Percentiles rank a stretch among this genome's conserved stretches.
Conservation (phyloP, 2,329 filamentous ascomycete genomes). For the Colletotrichum navitas region DNA sequence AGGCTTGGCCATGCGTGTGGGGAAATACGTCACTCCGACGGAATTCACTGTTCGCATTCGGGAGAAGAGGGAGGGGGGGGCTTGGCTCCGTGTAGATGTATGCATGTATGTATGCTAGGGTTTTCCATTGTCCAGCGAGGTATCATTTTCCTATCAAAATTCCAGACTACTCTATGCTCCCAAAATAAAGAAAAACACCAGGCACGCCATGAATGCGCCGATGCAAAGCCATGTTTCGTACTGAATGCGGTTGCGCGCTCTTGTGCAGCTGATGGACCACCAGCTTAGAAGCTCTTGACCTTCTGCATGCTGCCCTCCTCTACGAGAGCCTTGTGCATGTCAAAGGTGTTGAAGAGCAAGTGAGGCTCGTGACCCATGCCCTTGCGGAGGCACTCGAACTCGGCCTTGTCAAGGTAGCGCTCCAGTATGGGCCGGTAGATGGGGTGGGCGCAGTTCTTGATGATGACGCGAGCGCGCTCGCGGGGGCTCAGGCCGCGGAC, state of each 20-base stretch:
- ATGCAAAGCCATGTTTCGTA: neutral
- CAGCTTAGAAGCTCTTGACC: conserved; percentile 71
- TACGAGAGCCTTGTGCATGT: conserved; percentile 86
- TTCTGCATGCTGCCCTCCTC: conserved; percentile 90
- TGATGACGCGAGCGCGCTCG: conserved; percentile 86
- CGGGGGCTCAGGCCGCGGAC: conserved; percentile 84
- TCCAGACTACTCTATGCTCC: conserved; percentile 23
- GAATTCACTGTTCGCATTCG: neutral
- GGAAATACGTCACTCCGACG: neutral
- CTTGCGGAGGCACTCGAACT: conserved; percentile 86
- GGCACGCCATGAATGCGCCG: conserved; percentile 23
- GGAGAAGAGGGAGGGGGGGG: too few species aligned
- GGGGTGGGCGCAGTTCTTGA: conserved; percentile 87
- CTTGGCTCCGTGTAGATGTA: neutral
- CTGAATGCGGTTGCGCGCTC: neutral
- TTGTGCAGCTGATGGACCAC: too few species aligned
- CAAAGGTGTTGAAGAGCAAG: conserved; percentile 86
- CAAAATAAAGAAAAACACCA: neutral
- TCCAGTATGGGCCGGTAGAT: conserved; percentile 85
- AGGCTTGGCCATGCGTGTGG: neutral
- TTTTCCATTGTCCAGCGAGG: conserved; percentile 33
- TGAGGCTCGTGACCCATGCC: conserved; percentile 94
- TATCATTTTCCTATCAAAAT: conserved; percentile 36
- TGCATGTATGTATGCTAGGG: too few species aligned
- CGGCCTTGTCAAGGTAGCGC: conserved; percentile 87